Conservation (phyloP, 208 protist species). For the Phytomonas francai region DNA sequence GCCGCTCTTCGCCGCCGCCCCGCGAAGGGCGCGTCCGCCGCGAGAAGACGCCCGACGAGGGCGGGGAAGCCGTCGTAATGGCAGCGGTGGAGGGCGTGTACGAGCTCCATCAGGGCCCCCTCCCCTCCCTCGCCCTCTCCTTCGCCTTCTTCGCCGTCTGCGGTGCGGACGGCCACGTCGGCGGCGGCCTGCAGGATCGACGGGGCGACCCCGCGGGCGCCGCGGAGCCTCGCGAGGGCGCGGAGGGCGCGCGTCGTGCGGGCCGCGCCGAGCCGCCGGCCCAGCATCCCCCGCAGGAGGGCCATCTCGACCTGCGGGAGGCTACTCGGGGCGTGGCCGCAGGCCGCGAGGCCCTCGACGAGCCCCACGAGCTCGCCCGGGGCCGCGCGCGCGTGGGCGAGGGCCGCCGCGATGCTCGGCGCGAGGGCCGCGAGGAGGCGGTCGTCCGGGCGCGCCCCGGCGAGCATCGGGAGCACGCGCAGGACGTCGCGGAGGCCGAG, state of each 20-base stretch:
- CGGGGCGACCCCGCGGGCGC: too few species aligned
- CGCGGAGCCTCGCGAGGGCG: too few species aligned
- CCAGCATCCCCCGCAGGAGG: slow-evolving; percentile 26
- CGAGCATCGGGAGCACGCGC: slow-evolving; percentile 52
- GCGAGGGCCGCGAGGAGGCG: slow-evolving; percentile 37
- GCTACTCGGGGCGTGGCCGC: slow-evolving; percentile 38
- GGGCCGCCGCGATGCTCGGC: slow-evolving; percentile 39
- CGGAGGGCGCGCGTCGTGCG: too few species aligned
- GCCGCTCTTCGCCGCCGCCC: too few species aligned
- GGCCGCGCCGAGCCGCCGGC: background rate
- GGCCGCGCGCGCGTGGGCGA: slow-evolving; percentile 25
- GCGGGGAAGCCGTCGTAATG: too few species aligned
- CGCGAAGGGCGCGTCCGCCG: too few species aligned
- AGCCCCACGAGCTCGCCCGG: slow-evolving; percentile 27
- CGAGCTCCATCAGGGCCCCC: too few species aligned
- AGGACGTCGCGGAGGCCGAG: slow-evolving; percentile 49
- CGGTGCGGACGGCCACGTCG: background rate
- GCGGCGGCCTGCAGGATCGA: background rate
- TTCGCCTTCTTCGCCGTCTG: background rate
- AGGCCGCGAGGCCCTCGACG: slow-evolving; percentile 56
- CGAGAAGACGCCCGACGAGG: too few species aligned
- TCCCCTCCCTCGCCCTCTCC: too few species aligned
- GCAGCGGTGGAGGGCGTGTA: too few species aligned
- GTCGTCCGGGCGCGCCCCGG: slow-evolving; percentile 20
- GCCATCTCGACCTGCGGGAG: slow-evolving; percentile 62